These are phyloP conservation scores for Sechiopsis laciniata DNA, from an alignment of 306 rosid genomes.

Conservation along the genomic window DNA sequence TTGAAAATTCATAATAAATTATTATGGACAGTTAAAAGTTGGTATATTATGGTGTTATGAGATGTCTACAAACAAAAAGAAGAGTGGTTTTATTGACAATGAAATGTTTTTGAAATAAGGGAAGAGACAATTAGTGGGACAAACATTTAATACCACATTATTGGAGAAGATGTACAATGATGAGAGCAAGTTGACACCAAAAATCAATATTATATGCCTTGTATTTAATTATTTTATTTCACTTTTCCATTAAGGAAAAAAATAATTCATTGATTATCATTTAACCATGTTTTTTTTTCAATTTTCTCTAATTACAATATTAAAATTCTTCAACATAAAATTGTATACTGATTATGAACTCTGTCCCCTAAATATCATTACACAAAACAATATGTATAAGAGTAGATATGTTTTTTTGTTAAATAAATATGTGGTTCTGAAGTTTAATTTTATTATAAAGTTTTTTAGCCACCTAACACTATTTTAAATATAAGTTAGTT, in stretches of 20 bases:
- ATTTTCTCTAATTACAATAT: not conserved
- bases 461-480: not conserved
- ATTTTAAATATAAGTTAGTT: too few species aligned
- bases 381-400: too few species aligned
- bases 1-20: not conserved
- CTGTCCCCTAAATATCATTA: too few species aligned
- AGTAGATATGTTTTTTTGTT: too few species aligned
- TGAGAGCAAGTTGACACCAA: not conserved
- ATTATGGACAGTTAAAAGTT: not conserved
- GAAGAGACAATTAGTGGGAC: constrained; percentile 9
- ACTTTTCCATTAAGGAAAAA: not conserved
- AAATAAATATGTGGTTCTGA: not conserved
- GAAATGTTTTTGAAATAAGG: not conserved
- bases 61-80: not conserved
- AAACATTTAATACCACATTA: not conserved
- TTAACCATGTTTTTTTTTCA: not conserved
- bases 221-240: not conserved
- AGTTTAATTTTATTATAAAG: not conserved
- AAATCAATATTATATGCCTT: not conserved
- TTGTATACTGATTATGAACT: not conserved
- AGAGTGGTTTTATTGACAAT: not conserved
- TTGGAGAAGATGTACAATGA: not conserved
- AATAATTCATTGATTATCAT: not conserved
- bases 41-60: not conserved
- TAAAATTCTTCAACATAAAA: not conserved